phyloP scores from a whole-genome alignment of 1,139 yeast genomes.

The Zygoascus hellenicus region DNA sequence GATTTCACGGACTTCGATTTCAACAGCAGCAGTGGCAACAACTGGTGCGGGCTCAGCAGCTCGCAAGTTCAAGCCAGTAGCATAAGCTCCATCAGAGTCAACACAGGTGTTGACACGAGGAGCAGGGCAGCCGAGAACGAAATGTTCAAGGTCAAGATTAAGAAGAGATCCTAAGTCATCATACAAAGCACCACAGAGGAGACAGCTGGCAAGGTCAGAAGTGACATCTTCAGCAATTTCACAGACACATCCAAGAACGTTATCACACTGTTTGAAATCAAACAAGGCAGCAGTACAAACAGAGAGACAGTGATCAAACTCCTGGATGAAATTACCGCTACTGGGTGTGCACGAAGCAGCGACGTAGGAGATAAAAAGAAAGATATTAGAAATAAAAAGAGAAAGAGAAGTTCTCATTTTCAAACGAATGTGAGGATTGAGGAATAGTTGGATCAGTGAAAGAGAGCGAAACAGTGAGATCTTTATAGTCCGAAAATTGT shows the following conservation, averaged over 20 bases:
- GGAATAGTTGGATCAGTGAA: too few species aligned
- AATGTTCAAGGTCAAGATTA: not conserved
- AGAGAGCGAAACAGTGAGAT: too few species aligned
- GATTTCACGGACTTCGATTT: too few species aligned
- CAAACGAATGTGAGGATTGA: constrained; percentile 49
- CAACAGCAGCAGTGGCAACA: not conserved
- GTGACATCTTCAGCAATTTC: constrained; percentile 13
- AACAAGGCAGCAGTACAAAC: constrained; percentile 13
- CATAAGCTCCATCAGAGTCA: too few species aligned
- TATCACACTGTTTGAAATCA: constrained; percentile 12
- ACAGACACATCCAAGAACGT: constrained; percentile 15
- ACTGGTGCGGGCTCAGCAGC: not conserved
- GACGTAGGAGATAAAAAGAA: too few species aligned
- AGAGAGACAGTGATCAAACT: constrained; percentile 9
- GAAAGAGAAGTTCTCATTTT: constrained; percentile 49
- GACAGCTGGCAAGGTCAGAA: constrained; percentile 14
- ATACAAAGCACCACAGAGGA: constrained; percentile 15
- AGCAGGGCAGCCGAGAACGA: not conserved
- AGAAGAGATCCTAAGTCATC: not conserved
- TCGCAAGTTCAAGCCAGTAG: too few species aligned
- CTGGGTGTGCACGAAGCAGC: too few species aligned
- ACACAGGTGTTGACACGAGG: not conserved
- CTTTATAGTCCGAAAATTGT: too few species aligned
- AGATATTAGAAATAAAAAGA: constrained; percentile 46
- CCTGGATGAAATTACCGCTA: not conserved